Base-by-base conservation (phyloP, 352 stramenopile species). In the Phytophthora cactorum region DNA sequence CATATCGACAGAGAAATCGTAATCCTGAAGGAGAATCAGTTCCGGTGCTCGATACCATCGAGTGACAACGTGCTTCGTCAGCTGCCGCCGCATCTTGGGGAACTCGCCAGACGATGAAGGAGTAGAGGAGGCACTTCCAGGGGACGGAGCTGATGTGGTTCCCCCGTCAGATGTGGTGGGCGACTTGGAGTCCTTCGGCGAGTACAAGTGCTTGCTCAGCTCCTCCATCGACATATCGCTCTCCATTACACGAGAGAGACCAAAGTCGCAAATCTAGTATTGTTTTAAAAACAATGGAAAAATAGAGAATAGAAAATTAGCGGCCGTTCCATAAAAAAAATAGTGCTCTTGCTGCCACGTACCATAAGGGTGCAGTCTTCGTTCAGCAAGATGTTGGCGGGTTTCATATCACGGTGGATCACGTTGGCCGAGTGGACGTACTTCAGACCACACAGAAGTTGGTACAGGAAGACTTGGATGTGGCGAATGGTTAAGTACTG, bases 1-100 rank as follows among this genome's bases (percentile, higher is more conserved):
- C 86, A 99, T 99, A 76, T 99, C 98, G 63, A 99, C 99, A 10
- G 96, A 92, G 47, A 96, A 95, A 55, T 86, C 95, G 78, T 99
- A 99, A 49, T 97, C 84, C 63, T 82, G 75, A 45, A 99, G 93
- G 38, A 99, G 72, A 73, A 99, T 99, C 3, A 99, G 84, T 74
- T 99, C 97, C 2, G 97, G 97, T 0, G 91, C 91, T 38, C 97
- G 84, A 78, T 99, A 99, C 96, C 97, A 99, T n/a, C 97, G 81
- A 59, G 97, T 99, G 1, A 99, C 97, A 39, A 99, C 97, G 83
- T 99, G 97, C 68, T 98, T 98, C 15, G 97, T 99, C 32, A 99
- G 72, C 71, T 99, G 96, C 17, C 97, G 84, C 44, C 75, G 74
- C 57, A 95, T 85, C 71, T 93, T 92, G 0, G 82, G 81, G 4